Conservation (phyloP, 2,329 filamentous ascomycete genomes). For the Cordyceps javanica region DNA sequence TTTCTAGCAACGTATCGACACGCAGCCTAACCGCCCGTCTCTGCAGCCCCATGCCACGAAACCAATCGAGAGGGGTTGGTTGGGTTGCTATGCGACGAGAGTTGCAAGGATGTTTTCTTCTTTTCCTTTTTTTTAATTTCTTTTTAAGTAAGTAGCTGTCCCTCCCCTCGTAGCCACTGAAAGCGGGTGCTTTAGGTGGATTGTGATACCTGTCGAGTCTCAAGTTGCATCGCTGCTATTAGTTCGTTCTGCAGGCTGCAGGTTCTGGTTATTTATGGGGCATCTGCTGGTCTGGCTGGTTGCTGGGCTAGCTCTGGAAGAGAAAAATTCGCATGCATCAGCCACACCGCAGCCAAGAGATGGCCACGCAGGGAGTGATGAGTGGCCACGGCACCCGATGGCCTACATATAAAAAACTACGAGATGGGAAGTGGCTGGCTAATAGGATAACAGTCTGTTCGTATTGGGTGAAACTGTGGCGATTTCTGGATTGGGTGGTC, state of each 20-base stretch:
- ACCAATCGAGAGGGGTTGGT: slow-evolving; percentile 1
- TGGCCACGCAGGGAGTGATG: background rate
- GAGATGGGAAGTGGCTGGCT: background rate
- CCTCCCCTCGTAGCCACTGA: background rate
- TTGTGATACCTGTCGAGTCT: background rate
- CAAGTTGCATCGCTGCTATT: background rate
- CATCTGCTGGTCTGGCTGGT: background rate
- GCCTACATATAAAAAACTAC: background rate
- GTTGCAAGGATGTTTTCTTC: background rate
- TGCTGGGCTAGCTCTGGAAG: background rate
- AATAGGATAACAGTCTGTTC: background rate
- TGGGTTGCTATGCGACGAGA: slow-evolving; percentile 4
- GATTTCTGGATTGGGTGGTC: background rate
- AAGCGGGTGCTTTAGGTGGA: background rate
- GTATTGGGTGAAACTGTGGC: background rate
- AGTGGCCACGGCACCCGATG: background rate
- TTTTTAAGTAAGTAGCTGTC: too few species aligned
- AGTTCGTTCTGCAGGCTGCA: background rate
- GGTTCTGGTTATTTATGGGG: too few species aligned
- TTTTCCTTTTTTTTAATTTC: background rate
- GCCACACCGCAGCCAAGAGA: background rate
- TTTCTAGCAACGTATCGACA: too few species aligned
- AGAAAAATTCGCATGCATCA: background rate
- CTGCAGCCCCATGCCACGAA: background rate
- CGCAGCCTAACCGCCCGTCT: background rate